A percentile compares a stretch with the other conserved stretches of the same genome.
These are phyloP conservation scores for Pseudocercospora musae DNA, from an alignment of 2,329 filamentous ascomycete species.

Conservation along the genomic window DNA sequence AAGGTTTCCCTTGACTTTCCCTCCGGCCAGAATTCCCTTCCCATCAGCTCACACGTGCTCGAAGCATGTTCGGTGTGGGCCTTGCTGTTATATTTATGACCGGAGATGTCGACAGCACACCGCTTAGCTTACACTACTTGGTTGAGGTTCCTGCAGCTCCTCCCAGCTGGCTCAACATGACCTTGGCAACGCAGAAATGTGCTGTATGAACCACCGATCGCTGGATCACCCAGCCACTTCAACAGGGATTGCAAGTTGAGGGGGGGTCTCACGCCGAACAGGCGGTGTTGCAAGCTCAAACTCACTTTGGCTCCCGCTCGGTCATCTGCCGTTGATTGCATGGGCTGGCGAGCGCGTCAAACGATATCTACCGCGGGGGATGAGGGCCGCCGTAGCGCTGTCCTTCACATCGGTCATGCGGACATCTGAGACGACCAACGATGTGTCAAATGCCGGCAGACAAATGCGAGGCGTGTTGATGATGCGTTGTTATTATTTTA, in stretches of 20 bases:
- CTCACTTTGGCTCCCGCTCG: neutral
- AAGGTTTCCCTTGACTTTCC: too few species aligned
- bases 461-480: neutral
- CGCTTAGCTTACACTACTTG: neutral
- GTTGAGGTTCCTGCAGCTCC: neutral
- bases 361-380: neutral
- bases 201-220: neutral
- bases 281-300: constrained; percentile 1
- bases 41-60: too few species aligned
- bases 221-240: neutral
- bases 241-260: neutral
- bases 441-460: neutral
- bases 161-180: neutral
- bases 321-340: neutral
- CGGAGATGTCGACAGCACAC: neutral
- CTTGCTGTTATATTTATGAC: too few species aligned
- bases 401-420: neutral
- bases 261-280: neutral
- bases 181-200: neutral
- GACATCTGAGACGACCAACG: neutral
- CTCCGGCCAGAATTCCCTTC: too few species aligned
- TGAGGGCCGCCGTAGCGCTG: neutral
- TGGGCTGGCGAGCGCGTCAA: neutral
- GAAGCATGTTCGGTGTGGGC: too few species aligned
- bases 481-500: too few species aligned